Base-by-base conservation (phyloP, 2,329 filamentous ascomycete genomes). In the Colletotrichum limetticola region DNA sequence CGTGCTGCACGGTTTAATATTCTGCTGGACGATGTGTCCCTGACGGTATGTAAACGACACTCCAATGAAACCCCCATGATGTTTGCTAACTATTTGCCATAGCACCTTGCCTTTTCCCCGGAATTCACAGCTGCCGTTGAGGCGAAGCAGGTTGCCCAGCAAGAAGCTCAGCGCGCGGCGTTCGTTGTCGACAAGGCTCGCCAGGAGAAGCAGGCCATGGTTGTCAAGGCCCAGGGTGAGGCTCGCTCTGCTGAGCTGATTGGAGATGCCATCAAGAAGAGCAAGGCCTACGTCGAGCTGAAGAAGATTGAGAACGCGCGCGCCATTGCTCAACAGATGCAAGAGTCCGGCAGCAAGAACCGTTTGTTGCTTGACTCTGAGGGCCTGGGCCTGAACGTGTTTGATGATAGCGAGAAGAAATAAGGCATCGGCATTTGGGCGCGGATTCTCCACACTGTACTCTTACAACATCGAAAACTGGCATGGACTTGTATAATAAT, bases 261-360 rank as follows among this genome's bases (percentile, higher is more conserved):
- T 80, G 97, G 97, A 85, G 97, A 99, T 66, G 97, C 97, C 74
- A 97, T 99, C 91, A 99, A 98, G 94, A 99, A 98, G 93, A 97
- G 90, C 88, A 93, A 95, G 86, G 93, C 95, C 76, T 99, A 99
- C 83, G 91, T 99, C 76, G 97, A 98, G 85, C 90, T 99, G 81
- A 94, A 97, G 86, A 97, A 97, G 89, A 97, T 99, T 79, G 97
- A 99, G 87, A 99, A 98, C 80, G 97, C 97, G 7, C 90, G 94
- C 77, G 89, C 91, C 70, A 97, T 99, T 84, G 97, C 97, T n/a
- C 84, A 89, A 78, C 92, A 97, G 78, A 83, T 99, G 79, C 94
- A 98, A 84, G 95, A 97, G 83, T 89, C 89, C 71, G 94, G 94
- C 73, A 92, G 94, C 82, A 92, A 92, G 87, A 99, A 99, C 88